Evolutionary conservation across 2,329 filamentous ascomycete genomes (phyloP).

Genomic region (Xylariales sp.): DNA sequence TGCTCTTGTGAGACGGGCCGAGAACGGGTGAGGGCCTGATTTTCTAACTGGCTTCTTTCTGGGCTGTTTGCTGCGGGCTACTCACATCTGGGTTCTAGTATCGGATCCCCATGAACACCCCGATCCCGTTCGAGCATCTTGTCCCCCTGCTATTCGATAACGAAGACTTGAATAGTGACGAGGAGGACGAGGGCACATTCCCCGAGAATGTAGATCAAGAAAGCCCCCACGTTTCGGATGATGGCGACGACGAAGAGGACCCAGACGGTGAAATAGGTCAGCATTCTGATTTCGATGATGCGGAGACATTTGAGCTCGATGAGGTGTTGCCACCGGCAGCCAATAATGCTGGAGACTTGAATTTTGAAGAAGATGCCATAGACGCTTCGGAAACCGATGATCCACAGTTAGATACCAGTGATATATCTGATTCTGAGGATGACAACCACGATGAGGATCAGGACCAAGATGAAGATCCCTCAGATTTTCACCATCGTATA

Average conservation of each 20-base stretch:
- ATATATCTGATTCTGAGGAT: conserved; percentile 1
- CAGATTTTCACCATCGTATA: conserved; percentile 5
- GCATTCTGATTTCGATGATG: neutral
- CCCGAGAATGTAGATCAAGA: too few species aligned
- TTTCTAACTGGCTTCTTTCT: neutral
- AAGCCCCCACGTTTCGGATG: too few species aligned
- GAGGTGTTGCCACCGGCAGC: neutral
- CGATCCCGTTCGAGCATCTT: neutral
- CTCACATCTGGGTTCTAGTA: too few species aligned
- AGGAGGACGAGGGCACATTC: neutral
- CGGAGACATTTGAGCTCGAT: neutral
- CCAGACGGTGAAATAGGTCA: neutral
- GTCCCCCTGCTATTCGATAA: neutral
- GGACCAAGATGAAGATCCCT: neutral
- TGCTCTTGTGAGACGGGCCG: conserved; percentile 8
- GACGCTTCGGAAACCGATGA: conserved; percentile 8
- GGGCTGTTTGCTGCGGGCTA: too few species aligned
- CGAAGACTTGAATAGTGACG: neutral
- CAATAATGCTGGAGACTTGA: neutral
- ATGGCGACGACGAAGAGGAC: neutral
- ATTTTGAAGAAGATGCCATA: neutral
- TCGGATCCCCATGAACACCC: conserved; percentile 2
- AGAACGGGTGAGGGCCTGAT: conserved; percentile 1
- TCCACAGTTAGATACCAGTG: conserved; percentile 1
- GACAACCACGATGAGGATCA: too few species aligned